Evolutionary conservation across 129 eudicot genomes (phyloP).

Genomic region (Helianthus annuus): DNA sequence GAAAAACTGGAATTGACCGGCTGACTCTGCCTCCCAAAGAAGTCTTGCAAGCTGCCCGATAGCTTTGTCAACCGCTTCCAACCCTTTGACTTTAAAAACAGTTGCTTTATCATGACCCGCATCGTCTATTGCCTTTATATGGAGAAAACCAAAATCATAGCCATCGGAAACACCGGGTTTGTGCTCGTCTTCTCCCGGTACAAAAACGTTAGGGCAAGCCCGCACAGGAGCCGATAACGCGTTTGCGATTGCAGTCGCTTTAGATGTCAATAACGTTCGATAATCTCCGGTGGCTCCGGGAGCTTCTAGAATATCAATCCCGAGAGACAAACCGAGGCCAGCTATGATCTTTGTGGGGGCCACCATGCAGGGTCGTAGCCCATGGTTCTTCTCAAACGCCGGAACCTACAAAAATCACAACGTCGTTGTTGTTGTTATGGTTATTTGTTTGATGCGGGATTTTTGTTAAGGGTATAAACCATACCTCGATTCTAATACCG

Average conservation of each 20-base stretch:
- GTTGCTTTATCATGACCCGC: conserved; percentile 99
- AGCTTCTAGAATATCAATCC: conserved; percentile 95
- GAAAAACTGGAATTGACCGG: conserved; percentile 60
- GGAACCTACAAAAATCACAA: conserved; percentile 63
- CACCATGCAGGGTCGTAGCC: conserved; percentile 94
- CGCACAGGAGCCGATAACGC: conserved; percentile 82
- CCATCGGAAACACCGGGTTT: conserved; percentile 80
- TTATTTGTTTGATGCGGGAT: conserved; percentile 3
- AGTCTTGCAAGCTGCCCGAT: conserved; percentile 90
- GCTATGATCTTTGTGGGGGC: conserved; percentile 98
- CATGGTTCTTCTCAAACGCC: conserved; percentile 69
- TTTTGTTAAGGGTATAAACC: conserved; percentile 6
- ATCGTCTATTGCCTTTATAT: conserved; percentile 97
- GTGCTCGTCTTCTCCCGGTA: conserved; percentile 92
- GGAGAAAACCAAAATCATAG: conserved; percentile 95
- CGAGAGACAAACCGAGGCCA: conserved; percentile 93
- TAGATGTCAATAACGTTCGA: conserved; percentile 82
- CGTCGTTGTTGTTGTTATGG: no score
- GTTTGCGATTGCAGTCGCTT: conserved; percentile 81
- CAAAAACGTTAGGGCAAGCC: conserved; percentile 80
- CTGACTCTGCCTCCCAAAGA: conserved; percentile 78
- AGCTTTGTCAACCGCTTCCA: conserved; percentile 91
- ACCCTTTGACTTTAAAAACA: conserved; percentile 79
- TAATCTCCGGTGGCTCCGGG: conserved; percentile 98
- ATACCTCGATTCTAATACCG: conserved; percentile 92